Base-by-base conservation (phyloP, 2,329 filamentous ascomycete genomes). In the Paracoccidioides brasiliensis region DNA sequence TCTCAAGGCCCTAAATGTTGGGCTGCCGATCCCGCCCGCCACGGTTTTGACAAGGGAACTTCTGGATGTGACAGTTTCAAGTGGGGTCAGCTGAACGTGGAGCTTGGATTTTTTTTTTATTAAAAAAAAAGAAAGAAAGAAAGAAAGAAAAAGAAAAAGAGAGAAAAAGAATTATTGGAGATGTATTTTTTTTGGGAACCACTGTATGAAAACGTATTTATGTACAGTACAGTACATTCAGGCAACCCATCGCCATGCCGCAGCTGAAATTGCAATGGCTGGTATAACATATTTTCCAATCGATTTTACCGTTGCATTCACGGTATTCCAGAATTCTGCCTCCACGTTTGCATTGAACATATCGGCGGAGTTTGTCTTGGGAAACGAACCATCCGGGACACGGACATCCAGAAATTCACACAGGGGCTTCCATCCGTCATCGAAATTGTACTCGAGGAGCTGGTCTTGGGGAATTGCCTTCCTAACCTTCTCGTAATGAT, bases 401-500 rank as follows among this genome's bases (percentile, higher is more conserved):
- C 76, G 74, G 52, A 77, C 74, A 38, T 73, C 76, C 42, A 80
- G 71, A 68, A 80, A 80, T 57, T 79, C 72, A 69, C 76, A 79
- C 14, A 80, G 71, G n/a, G 78, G 77, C 58, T 70, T 38, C 50
- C 50, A 52, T 14, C 73, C 77, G 76, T 80, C 57, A 77, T 78
- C 41, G 78, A 75, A 57, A 73, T 72, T 64, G 78, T 77, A 80
- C 61, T 78, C 76, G 50, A 80, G 69, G 37, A 80, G 69, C 56
- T 74, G 72, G 58, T 78, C 76, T 9, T 71, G 64, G 3, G 77
- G 76, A 9, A 73, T 70, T 54, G 79, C 42, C 58, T 67, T 68
- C 55, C 72, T 74, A 35, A 81, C 72, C 60, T 78, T 70, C 6
- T 72, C 76, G 62, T 81, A 79, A 66, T 81, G 78, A 57, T 78